Conservation (phyloP, 768 basidiomycete genomes). For the Crepidotus variabilis region DNA sequence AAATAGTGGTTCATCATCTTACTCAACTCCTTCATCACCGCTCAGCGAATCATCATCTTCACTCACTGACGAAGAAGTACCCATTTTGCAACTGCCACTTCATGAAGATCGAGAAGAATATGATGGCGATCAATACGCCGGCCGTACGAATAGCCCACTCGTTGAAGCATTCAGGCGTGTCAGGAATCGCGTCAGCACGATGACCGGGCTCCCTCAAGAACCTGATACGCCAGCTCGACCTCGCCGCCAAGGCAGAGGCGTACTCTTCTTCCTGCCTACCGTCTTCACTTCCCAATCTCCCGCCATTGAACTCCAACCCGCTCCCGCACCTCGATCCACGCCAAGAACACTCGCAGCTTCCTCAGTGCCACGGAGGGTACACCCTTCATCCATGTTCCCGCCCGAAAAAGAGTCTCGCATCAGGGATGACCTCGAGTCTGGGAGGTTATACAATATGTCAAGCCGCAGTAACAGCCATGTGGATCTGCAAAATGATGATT, state of each 20-base stretch:
- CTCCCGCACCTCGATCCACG: constrained; percentile 19
- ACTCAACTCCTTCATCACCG: constrained; percentile 38
- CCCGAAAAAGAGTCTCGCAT: constrained; percentile 42
- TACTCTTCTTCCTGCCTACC: constrained; percentile 80
- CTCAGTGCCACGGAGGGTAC: constrained; percentile 19
- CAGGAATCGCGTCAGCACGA: constrained; percentile 50
- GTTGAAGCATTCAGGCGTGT: constrained; percentile 53
- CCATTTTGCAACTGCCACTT: constrained; percentile 63
- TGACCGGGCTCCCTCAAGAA: constrained; percentile 30
- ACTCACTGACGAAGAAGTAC: constrained; percentile 37
- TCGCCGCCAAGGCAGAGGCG: constrained; percentile 35
- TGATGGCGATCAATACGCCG: constrained; percentile 45
- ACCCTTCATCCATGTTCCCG: constrained; percentile 23
- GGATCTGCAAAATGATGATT: constrained; percentile 9
- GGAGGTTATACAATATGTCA: constrained; percentile 8
- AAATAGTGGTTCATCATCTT: constrained; percentile 34
- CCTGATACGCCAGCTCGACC: constrained; percentile 46
- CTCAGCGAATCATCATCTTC: constrained; percentile 26
- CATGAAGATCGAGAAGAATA: constrained; percentile 42
- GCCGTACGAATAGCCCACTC: constrained; percentile 41
- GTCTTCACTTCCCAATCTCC: constrained; percentile 55
- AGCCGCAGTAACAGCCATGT: constrained; percentile 4
- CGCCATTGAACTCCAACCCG: constrained; percentile 40
- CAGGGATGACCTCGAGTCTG: constrained; percentile 15
- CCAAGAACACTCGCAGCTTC: constrained; percentile 16